Base-by-base conservation (phyloP, 345 rosid species). In the Salix arbutifolia region DNA sequence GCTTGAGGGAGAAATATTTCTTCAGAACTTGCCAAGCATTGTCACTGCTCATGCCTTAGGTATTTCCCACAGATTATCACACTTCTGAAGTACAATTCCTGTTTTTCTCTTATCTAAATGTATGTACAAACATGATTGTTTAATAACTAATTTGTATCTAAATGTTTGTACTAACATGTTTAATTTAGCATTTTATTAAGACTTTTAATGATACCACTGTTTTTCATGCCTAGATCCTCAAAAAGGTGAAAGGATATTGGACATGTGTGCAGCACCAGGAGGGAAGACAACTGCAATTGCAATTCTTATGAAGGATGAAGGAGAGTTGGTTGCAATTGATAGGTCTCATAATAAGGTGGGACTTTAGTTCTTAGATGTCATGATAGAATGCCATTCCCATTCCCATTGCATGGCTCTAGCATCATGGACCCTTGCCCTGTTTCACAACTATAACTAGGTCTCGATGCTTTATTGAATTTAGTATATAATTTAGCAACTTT, bases 231-330 rank as follows among this genome's bases (percentile, higher is more conserved):
- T 81, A 92, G 99, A 96, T 91, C 99, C 99, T 89, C 93, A 89
- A 53, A 92, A 77, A 82, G 99, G 99, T 74, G 99, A 96, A 81
- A 86, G 92, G 52, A 81, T 96, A 82, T 79, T 96, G 79, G 99
- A 96, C 85, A 96, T 93, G 99, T 96, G 99, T 77, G 99, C 99
- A 67, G 98, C 98, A 53, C 99, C 98, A 0, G 99, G 99, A 78
- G 99, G 99, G 72, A 96, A 96, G 79, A 96, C 99, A 71, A 93
- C 99, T 65, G 97, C 95, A 75, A 89, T 93, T 80, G 96, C 99
- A 68, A 85, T 86, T 64, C 88, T 96, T 76, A 93, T 96, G 96
- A 87, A 90, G 77, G 92, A 91, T 85, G 89, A 91, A 75, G 99
- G 99, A 77, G 98, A 93, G 89, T 88, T 96, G 78, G 78, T 91